A percentile compares a stretch with the other conserved stretches of the same genome.
phyloP scores from a whole-genome alignment of 768 basidiomycete genomes.

The Amanita rimosa region DNA sequence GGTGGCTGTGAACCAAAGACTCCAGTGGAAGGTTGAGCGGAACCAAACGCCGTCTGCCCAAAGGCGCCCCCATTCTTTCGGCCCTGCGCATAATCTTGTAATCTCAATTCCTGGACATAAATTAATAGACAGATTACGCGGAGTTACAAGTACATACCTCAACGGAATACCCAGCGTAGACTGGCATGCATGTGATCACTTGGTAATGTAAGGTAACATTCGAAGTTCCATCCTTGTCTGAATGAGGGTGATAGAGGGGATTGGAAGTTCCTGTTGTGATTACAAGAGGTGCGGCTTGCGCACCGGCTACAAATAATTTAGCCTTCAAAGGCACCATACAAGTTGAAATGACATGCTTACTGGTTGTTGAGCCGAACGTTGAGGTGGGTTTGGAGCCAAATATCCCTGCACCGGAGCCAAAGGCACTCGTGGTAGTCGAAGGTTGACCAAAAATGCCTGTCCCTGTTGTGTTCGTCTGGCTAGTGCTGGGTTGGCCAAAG shows the following conservation, averaged over 20 bases:
- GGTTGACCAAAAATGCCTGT: constrained; percentile 38
- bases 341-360: background rate
- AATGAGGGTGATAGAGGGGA: constrained; percentile 45
- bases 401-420: constrained; percentile 28
- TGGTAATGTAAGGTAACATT: constrained; percentile 59
- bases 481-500: constrained; percentile 28
- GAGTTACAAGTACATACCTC: constrained; percentile 36
- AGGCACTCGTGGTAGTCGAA: constrained; percentile 31
- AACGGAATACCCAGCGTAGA: constrained; percentile 67
- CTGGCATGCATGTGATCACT: constrained; percentile 70
- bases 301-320: constrained; percentile 1
- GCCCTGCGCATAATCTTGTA: constrained; percentile 67
- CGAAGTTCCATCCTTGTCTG: constrained; percentile 50
- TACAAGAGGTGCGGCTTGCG: constrained; percentile 24
- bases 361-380: constrained; percentile 26
- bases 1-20: constrained; percentile 35
- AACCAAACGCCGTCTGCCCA: constrained; percentile 39
- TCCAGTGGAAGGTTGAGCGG: constrained; percentile 28
- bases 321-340: background rate
- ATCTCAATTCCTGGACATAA: constrained; percentile 48
- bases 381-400: constrained; percentile 26
- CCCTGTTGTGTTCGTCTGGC: constrained; percentile 14
- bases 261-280: constrained; percentile 63
- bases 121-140: constrained; percentile 6
- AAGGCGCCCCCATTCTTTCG: constrained; percentile 65